A percentile compares a stretch with the other conserved stretches of the same genome.
Conservation (phyloP, 1,284 basidiomycete species). For the Trichosporon sp. region DNA sequence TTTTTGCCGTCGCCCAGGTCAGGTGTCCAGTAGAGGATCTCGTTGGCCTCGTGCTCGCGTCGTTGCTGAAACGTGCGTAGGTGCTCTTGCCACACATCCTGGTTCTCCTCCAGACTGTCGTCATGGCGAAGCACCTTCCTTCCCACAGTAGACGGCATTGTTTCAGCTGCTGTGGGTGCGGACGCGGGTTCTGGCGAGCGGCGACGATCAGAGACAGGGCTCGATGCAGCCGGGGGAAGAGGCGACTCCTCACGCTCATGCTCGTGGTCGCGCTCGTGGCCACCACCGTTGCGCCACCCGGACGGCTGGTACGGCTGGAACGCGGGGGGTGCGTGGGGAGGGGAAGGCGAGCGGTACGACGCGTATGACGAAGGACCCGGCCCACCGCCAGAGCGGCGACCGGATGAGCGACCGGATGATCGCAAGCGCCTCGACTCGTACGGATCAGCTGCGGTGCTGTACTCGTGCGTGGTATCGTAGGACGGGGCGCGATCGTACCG, state of each 20-base stretch:
- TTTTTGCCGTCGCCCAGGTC: slow-evolving; percentile 27
- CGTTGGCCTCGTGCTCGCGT: slow-evolving; percentile 45
- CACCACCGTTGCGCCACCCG: slow-evolving; percentile 19
- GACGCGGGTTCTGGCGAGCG: slow-evolving; percentile 23
- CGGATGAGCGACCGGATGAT: slow-evolving; percentile 12
- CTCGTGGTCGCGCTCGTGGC: slow-evolving; percentile 9
- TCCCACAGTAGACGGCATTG: slow-evolving; percentile 21
- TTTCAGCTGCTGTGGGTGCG: slow-evolving; percentile 4
- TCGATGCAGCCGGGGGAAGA: slow-evolving; percentile 20
- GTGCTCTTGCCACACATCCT: slow-evolving; percentile 49
- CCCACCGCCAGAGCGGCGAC: background rate
- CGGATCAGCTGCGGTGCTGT: background rate
- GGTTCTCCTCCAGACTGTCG: slow-evolving; percentile 41
- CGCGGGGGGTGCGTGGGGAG: slow-evolving; percentile 19
- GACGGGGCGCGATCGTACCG: slow-evolving; percentile 22
- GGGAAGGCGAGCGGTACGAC: slow-evolving; percentile 24
- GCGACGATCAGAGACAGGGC: slow-evolving; percentile 22
- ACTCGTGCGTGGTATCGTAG: slow-evolving; percentile 21
- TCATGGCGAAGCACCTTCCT: slow-evolving; percentile 34
- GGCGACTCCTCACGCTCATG: background rate
- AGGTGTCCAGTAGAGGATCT: slow-evolving; percentile 34
- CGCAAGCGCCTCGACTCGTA: slow-evolving; percentile 14
- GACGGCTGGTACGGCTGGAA: slow-evolving; percentile 27
- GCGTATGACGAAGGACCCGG: slow-evolving; percentile 21
- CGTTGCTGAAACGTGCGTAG: slow-evolving; percentile 46